A percentile compares a stretch with the other conserved stretches of the same genome.
phyloP scores from a whole-genome alignment of 768 basidiomycete species.

The Russula sp. region DNA sequence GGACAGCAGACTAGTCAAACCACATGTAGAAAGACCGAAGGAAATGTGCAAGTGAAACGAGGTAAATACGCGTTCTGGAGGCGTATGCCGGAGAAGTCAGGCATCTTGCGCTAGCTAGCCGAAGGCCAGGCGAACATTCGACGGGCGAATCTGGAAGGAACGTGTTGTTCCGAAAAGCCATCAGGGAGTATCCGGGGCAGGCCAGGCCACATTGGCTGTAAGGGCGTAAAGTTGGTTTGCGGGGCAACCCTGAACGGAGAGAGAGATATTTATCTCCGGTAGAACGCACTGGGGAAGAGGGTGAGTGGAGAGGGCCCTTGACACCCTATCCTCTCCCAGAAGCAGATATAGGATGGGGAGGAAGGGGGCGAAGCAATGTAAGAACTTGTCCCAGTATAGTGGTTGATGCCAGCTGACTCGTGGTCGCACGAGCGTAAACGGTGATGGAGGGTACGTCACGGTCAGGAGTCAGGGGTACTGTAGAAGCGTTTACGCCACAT shows the following conservation, averaged over 20 bases:
- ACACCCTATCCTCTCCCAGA: not conserved
- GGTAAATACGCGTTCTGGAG: not conserved
- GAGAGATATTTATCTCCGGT: not conserved
- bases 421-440: not conserved
- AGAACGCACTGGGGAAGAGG: not conserved
- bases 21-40: not conserved
- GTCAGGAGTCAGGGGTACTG: constrained; percentile 5
- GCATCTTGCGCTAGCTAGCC: not conserved
- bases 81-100: not conserved
- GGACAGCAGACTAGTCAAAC: not conserved
- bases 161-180: not conserved
- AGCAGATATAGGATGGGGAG: not conserved
- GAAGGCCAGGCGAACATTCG: not conserved
- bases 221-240: constrained; percentile 2
- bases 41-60: not conserved
- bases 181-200: not conserved
- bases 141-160: not conserved
- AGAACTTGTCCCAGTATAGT: constrained; percentile 7
- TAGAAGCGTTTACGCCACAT: not conserved
- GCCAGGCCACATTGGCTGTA: not conserved
- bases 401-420: not conserved
- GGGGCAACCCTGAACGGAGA: not conserved
- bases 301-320: not conserved
- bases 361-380: not conserved
- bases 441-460: constrained; percentile 10